Evolutionary conservation across 2,329 filamentous ascomycete genomes (phyloP).

Genomic region (Reticulascus tulasneorum): DNA sequence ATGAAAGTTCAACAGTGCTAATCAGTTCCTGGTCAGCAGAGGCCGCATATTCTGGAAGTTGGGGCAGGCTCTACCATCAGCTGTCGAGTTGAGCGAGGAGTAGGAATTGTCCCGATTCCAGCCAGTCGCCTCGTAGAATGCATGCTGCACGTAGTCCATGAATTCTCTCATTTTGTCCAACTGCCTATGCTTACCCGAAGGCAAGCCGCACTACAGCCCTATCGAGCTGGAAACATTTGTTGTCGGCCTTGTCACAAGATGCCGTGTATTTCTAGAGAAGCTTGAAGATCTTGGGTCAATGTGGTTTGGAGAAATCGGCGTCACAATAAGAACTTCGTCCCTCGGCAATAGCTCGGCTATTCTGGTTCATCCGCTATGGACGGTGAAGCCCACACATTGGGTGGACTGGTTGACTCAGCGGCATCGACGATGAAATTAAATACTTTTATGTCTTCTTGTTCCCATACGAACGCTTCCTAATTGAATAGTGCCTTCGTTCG

Average conservation of each 20-base stretch:
- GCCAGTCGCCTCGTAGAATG: conserved; percentile 79
- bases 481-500: too few relatives aligned
- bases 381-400: too few relatives aligned
- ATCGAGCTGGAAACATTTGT: conserved; percentile 4
- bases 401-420: too few relatives aligned
- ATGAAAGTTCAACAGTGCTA: conserved; percentile 82
- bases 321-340: too few relatives aligned
- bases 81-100: conserved; percentile 76
- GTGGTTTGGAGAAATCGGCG: too few relatives aligned
- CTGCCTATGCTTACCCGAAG: not conserved
- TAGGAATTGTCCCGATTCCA: conserved; percentile 95
- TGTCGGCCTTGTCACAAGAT: not conserved
- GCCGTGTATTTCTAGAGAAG: not conserved
- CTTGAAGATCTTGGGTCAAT: not conserved
- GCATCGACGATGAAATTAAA: too few relatives aligned
- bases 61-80: conserved; percentile 56
- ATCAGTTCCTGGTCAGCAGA: not conserved
- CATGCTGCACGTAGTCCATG: conserved; percentile 93
- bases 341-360: too few relatives aligned
- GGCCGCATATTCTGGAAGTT: not conserved
- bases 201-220: conserved; percentile 5
- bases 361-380: too few relatives aligned
- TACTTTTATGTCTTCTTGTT: too few relatives aligned
- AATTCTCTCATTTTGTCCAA: conserved; percentile 74
- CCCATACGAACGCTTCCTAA: too few relatives aligned